Conservation (phyloP, 106 monocot genomes). For the Phalaenopsis equestris region DNA sequence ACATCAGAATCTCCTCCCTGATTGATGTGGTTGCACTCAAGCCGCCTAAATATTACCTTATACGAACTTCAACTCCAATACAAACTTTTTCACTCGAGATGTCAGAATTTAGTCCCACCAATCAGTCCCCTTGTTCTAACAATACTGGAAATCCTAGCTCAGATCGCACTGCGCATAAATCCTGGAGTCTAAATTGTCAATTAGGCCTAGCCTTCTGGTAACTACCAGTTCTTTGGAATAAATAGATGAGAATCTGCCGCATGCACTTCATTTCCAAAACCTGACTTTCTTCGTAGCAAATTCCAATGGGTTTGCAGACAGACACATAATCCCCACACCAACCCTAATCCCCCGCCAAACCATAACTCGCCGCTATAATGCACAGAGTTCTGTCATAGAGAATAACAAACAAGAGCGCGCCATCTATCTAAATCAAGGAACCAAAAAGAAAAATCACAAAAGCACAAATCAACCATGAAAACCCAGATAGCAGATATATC, state of each 20-base stretch:
- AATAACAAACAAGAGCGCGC: no score
- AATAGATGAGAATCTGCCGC: neutral
- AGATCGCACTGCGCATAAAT: neutral
- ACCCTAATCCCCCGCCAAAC: neutral
- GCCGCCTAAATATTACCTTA: neutral
- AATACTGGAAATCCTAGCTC: neutral
- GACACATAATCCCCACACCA: neutral
- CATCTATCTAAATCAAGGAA: neutral
- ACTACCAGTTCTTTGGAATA: neutral
- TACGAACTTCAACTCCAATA: neutral
- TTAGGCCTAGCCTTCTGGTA: neutral
- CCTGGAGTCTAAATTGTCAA: neutral
- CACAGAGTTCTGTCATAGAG: no score
- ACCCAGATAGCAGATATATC: neutral
- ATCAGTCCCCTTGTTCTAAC: neutral
- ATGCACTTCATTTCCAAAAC: neutral
- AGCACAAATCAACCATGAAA: neutral
- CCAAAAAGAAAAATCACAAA: neutral
- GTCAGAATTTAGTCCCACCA: neutral
- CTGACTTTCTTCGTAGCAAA: neutral
- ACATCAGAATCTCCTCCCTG: neutral
- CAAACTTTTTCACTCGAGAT: neutral
- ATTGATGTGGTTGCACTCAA: neutral
- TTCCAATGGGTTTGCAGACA: neutral
- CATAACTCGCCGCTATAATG: neutral